Percentiles rank a stretch among this genome's conserved stretches.
These are phyloP conservation scores for Limonium bicolor DNA, from an alignment of 148 eudicot genomes.

Conservation along the genomic window DNA sequence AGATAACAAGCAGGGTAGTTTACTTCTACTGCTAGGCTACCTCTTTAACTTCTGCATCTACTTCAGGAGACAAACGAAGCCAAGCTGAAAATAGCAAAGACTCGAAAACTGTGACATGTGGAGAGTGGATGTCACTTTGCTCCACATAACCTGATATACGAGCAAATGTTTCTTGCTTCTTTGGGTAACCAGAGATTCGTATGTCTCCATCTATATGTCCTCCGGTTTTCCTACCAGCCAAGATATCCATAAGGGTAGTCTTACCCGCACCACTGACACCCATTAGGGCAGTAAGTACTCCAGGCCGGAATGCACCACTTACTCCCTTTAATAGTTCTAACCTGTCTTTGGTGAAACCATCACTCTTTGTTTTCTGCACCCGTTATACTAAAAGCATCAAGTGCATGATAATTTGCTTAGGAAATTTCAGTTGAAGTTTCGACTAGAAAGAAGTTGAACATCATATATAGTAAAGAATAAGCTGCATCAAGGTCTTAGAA, in stretches of 20 bases:
- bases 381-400: too few species aligned
- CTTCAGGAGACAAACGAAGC: conserved; percentile 1
- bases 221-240: conserved; percentile 1
- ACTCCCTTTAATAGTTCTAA: conserved; percentile 2
- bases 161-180: conserved; percentile 5
- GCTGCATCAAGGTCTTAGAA: not conserved
- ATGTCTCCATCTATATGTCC: conserved; percentile 1
- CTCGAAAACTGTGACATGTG: conserved; percentile 1
- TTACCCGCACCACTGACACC: conserved; percentile 7
- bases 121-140: conserved; percentile 2
- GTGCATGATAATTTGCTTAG: too few species aligned
- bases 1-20: too few species aligned
- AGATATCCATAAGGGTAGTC: conserved; percentile 3
- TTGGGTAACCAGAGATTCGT: conserved; percentile 1
- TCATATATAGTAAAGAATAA: too few species aligned
- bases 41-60: not conserved
- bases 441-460: too few species aligned
- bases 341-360: not conserved
- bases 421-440: too few species aligned
- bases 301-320: conserved; percentile 4
- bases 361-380: not conserved
- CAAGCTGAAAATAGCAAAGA: conserved; percentile 1
- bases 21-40: too few species aligned
- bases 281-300: conserved; percentile 6
- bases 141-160: conserved; percentile 4